phyloP scores from a whole-genome alignment of 2,329 filamentous ascomycete genomes.

The Fusarium sp. region DNA sequence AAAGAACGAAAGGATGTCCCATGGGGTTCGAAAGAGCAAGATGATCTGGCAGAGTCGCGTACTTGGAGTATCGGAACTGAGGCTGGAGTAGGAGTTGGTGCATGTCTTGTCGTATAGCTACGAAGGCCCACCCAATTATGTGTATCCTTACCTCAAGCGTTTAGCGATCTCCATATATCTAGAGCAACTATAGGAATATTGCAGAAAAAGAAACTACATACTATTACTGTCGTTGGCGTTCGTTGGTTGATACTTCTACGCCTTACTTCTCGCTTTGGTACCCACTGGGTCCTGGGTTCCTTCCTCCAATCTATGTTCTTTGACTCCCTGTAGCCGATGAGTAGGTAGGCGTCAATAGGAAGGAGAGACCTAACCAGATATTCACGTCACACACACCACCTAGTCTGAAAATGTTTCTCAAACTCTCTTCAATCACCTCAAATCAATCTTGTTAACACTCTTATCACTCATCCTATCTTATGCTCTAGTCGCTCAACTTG shows the following conservation, averaged over 20 bases:
- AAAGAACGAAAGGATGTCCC: neutral
- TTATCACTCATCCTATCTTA: slow-evolving; percentile 5
- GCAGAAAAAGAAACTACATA: neutral
- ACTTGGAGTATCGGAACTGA: neutral
- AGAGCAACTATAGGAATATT: neutral
- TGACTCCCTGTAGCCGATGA: too few relatives aligned
- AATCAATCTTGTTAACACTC: neutral
- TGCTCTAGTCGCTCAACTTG: neutral
- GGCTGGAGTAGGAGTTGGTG: neutral
- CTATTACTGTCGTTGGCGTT: neutral
- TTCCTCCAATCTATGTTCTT: neutral
- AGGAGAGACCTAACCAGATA: neutral
- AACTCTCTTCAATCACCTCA: slow-evolving; percentile 5
- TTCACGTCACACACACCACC: too few relatives aligned
- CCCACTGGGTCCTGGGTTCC: neutral
- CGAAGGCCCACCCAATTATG: neutral
- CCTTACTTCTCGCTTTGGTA: neutral
- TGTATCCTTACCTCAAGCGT: neutral
- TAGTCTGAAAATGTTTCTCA: neutral
- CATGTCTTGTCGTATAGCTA: neutral
- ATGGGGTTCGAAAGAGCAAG: neutral
- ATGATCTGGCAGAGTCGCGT: slow-evolving; percentile 3
- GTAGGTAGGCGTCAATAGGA: neutral
- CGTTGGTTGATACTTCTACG: neutral
- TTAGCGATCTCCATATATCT: neutral